Evolutionary conservation across 2,329 filamentous ascomycete genomes (phyloP).

Genomic region (Cadophora luteo-olivacea): DNA sequence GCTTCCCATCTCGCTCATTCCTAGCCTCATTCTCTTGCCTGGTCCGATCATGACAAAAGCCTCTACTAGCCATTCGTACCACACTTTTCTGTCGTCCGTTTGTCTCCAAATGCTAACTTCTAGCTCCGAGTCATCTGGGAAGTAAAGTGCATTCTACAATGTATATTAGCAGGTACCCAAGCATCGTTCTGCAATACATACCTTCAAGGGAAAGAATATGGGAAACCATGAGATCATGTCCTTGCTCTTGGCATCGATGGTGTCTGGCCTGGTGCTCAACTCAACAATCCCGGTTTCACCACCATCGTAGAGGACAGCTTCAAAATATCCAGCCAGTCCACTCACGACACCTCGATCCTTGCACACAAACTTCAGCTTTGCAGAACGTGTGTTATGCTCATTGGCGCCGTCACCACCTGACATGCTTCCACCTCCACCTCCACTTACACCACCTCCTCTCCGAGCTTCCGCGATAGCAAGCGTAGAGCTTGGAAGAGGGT

Average conservation of each 20-base stretch:
- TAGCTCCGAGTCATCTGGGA: slow-evolving; percentile 83
- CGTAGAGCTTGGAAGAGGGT: slow-evolving; percentile 70
- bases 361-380: slow-evolving; percentile 79
- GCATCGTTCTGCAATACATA: slow-evolving; percentile 49
- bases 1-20: slow-evolving; percentile 69
- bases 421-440: slow-evolving; percentile 75
- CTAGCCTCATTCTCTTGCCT: slow-evolving; percentile 69
- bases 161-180: slow-evolving; percentile 31
- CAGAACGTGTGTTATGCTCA: slow-evolving; percentile 87
- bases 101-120: slow-evolving; percentile 95
- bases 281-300: slow-evolving; percentile 67
- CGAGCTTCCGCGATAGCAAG: slow-evolving; percentile 62
- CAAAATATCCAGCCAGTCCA: slow-evolving; percentile 93
- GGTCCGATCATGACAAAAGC: slow-evolving; percentile 72
- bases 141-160: slow-evolving; percentile 79
- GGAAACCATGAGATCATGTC: slow-evolving; percentile 99
- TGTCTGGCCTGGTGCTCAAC: slow-evolving; percentile 89
- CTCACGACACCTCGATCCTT: slow-evolving; percentile 83
- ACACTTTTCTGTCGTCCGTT: slow-evolving; percentile 93
- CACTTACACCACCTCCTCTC: slow-evolving; percentile 67
- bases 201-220: slow-evolving; percentile 96
- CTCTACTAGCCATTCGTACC: slow-evolving; percentile 98
- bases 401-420: slow-evolving; percentile 81
- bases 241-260: slow-evolving; percentile 89
- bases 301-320: slow-evolving; percentile 85